These are phyloP conservation scores for Cryptosporidium ryanae DNA, from an alignment of 169 alveolate species.

Conservation along the genomic window DNA sequence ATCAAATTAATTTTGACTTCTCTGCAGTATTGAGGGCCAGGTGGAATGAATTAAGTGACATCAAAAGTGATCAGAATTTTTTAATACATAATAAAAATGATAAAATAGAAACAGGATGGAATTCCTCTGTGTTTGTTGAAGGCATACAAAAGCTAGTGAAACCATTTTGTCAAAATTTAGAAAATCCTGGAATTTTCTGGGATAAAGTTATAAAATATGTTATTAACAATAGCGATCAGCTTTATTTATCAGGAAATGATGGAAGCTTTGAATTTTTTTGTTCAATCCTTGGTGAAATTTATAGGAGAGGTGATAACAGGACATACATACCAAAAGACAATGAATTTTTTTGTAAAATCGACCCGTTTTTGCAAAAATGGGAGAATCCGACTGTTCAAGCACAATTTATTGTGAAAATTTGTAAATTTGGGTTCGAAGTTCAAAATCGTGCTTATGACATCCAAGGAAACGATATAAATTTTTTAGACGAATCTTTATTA, in stretches of 20 bases:
- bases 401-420: slow-evolving; percentile 35
- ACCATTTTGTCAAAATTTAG: neutral
- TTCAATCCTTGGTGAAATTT: slow-evolving; percentile 27
- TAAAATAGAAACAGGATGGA: slow-evolving; percentile 34
- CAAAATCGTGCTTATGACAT: slow-evolving; percentile 15
- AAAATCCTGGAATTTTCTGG: slow-evolving; percentile 2
- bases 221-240: slow-evolving; percentile 2
- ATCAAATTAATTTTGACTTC: slow-evolving; percentile 1
- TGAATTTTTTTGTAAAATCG: slow-evolving; percentile 40
- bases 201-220: slow-evolving; percentile 12
- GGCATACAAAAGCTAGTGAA: slow-evolving; percentile 28
- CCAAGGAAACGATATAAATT: slow-evolving; percentile 12
- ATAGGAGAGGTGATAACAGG: slow-evolving; percentile 38
- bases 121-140: slow-evolving; percentile 56
- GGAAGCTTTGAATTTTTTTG: slow-evolving; percentile 67
- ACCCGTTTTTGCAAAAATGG: slow-evolving; percentile 58
- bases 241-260: slow-evolving; percentile 40
- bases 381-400: slow-evolving; percentile 27
- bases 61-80: slow-evolving; percentile 15
- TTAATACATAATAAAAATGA: slow-evolving; percentile 1
- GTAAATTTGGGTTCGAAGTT: slow-evolving; percentile 34
- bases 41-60: slow-evolving; percentile 64
- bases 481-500: slow-evolving; percentile 21
- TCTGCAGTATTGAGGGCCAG: slow-evolving; percentile 65
- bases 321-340: slow-evolving; percentile 3